Evolutionary conservation across 164 flowering plant genomes (phyloP).

Genomic region (Malania oleifera): DNA sequence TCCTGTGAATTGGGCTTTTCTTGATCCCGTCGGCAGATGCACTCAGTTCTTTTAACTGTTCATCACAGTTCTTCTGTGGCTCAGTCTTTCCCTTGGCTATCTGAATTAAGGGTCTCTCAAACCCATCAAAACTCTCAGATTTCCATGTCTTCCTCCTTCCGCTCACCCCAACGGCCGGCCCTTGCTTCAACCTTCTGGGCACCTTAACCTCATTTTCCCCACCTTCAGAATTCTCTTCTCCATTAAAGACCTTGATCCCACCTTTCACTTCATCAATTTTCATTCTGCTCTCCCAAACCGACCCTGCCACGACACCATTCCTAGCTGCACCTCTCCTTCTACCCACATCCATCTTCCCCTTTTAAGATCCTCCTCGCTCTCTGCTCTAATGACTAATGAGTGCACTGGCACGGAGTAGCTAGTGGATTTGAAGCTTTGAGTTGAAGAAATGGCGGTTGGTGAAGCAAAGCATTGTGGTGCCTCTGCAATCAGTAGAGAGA

Average conservation of each 20-base stretch:
- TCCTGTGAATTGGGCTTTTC: conserved; percentile 31
- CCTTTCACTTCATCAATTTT: conserved; percentile 70
- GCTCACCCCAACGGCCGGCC: conserved; percentile 10
- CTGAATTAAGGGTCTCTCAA: conserved; percentile 26
- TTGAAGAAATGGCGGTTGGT: conserved; percentile 28
- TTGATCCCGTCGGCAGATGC: conserved; percentile 27
- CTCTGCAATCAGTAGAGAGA: conserved; percentile 5
- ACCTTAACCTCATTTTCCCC: background rate
- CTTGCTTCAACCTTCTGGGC: conserved; percentile 11
- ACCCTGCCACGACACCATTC: conserved; percentile 45
- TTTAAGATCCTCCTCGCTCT: conserved; percentile 6
- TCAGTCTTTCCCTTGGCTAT: conserved; percentile 29
- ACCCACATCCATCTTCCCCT: conserved; percentile 25
- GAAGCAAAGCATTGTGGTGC: conserved; percentile 18
- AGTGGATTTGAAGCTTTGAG: conserved; percentile 23
- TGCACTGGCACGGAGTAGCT: conserved; percentile 1
- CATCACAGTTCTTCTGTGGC: conserved; percentile 17
- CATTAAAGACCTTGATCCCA: conserved; percentile 64
- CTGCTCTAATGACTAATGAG: conserved; percentile 8
- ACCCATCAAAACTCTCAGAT: conserved; percentile 28
- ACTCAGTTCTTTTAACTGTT: conserved; percentile 19
- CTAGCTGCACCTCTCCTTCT: conserved; percentile 21
- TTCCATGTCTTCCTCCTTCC: conserved; percentile 60
- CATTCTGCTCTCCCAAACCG: conserved; percentile 85
- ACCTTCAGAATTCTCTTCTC: conserved; percentile 25